These are phyloP conservation scores for Tylopilus sp. DNA, from an alignment of 1,284 basidiomycete genomes.

Conservation along the genomic window DNA sequence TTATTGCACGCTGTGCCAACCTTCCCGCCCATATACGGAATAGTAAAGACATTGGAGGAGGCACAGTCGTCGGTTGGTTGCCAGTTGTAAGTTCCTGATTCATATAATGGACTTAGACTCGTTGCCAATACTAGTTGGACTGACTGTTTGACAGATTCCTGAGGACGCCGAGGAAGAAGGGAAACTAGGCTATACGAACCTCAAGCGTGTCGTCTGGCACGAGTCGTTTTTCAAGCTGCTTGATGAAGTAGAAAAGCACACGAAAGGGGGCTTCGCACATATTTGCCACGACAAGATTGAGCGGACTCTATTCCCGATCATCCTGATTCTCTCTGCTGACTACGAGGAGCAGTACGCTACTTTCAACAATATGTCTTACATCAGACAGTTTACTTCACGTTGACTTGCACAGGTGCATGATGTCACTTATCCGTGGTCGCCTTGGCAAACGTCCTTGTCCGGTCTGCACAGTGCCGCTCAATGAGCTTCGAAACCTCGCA, in stretches of 20 bases:
- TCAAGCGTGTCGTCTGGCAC: constrained; percentile 49
- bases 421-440: constrained; percentile 24
- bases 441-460: constrained; percentile 25
- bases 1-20: constrained; percentile 51
- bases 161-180: constrained; percentile 40
- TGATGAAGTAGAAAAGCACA: constrained; percentile 4
- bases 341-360: constrained; percentile 32
- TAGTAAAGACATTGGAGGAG: constrained; percentile 50
- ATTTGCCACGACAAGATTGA: constrained; percentile 15
- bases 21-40: constrained; percentile 51
- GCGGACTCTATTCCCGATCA: constrained; percentile 13
- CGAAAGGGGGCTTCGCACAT: constrained; percentile 13
- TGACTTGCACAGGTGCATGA: constrained; percentile 26
- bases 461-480: constrained; percentile 15
- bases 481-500: constrained; percentile 13
- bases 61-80: constrained; percentile 54
- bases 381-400: no score
- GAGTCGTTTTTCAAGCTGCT: constrained; percentile 28
- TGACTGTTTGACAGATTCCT: constrained; percentile 29
- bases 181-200: constrained; percentile 42
- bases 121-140: no score
- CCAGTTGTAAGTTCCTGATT: constrained; percentile 47
- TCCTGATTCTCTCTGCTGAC: constrained; percentile 29
- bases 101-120: no score
- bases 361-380: no score